phyloP scores from a whole-genome alignment of 2,329 filamentous ascomycete species.

The Pyrenophora tritici-repentis region DNA sequence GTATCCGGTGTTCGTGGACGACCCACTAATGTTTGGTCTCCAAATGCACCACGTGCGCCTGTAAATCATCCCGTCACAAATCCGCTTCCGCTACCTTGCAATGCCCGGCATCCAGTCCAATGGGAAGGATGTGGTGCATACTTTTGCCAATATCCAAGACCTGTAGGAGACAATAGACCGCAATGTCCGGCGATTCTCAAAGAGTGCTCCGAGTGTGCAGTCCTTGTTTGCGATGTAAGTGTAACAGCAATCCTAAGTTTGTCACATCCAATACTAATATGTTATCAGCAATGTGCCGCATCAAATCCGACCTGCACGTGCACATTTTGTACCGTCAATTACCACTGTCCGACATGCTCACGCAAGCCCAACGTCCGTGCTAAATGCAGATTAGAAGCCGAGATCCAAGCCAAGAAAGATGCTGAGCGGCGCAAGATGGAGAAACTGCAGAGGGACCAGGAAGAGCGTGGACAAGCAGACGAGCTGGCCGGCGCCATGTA shows the following conservation, averaged over 20 bases:
- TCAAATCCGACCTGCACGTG: slow-evolving; percentile 44
- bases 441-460: slow-evolving; percentile 38
- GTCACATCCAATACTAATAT: slow-evolving; percentile 11
- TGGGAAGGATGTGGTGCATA: slow-evolving; percentile 52
- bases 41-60: slow-evolving; percentile 28
- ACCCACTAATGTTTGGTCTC: slow-evolving; percentile 35
- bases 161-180: slow-evolving; percentile 46
- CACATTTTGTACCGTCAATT: slow-evolving; percentile 47
- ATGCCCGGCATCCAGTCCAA: slow-evolving; percentile 49
- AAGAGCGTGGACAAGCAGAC: slow-evolving; percentile 43
- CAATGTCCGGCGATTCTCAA: slow-evolving; percentile 45
- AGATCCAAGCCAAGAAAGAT: slow-evolving; percentile 38
- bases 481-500: slow-evolving; percentile 42
- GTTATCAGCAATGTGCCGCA: slow-evolving; percentile 35
- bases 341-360: slow-evolving; percentile 47
- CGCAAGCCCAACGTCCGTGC: slow-evolving; percentile 40
- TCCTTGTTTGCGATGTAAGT: slow-evolving; percentile 51
- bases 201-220: slow-evolving; percentile 48
- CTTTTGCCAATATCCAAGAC: slow-evolving; percentile 48
- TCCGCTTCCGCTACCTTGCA: slow-evolving; percentile 46
- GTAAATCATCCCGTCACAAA: slow-evolving; percentile 37
- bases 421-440: slow-evolving; percentile 36
- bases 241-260: background rate
- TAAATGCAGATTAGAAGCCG: slow-evolving; percentile 46
- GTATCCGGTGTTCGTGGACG: slow-evolving; percentile 45